Percentiles rank a stretch among this genome's conserved stretches.
phyloP scores from a whole-genome alignment of 805 yeast genomes.

The Kodamaea kakaduensis region DNA sequence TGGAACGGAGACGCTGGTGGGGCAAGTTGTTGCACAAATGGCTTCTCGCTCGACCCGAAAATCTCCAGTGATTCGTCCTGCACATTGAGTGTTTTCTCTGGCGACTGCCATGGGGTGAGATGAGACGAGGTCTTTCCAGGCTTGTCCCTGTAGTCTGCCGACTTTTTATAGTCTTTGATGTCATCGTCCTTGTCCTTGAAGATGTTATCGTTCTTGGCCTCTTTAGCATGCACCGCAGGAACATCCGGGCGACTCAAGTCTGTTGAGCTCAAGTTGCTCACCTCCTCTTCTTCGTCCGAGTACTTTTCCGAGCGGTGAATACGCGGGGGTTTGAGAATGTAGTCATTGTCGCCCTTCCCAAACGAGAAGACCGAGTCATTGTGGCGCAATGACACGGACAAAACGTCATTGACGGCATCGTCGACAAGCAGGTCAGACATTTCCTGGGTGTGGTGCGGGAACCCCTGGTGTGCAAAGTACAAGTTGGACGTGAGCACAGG shows the following conservation, averaged over 20 bases:
- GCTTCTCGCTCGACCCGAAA: too few relatives aligned
- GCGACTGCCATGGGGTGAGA: slow-evolving; percentile 5
- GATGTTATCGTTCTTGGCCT: slow-evolving; percentile 4
- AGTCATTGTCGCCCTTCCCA: slow-evolving; percentile 2
- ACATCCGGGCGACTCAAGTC: not conserved
- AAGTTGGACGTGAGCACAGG: slow-evolving; percentile 38
- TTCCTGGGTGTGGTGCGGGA: slow-evolving; percentile 47
- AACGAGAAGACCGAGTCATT: slow-evolving; percentile 20
- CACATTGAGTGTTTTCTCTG: too few relatives aligned
- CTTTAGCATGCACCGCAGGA: not conserved
- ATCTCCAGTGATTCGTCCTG: too few relatives aligned
- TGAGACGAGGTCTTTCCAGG: slow-evolving; percentile 2
- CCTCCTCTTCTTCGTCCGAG: slow-evolving; percentile 8
- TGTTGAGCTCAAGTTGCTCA: not conserved
- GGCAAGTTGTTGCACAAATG: too few relatives aligned
- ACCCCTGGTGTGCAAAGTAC: slow-evolving; percentile 56
- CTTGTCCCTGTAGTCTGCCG: too few relatives aligned
- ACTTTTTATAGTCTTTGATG: too few relatives aligned
- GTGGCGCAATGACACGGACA: slow-evolving; percentile 37
- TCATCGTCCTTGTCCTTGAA: slow-evolving; percentile 3
- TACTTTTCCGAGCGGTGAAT: slow-evolving; percentile 11
- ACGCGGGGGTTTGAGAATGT: slow-evolving; percentile 20
- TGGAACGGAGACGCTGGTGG: slow-evolving; percentile 29
- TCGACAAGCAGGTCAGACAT: slow-evolving; percentile 14
- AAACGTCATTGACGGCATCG: slow-evolving; percentile 18